A percentile compares a stretch with the other conserved stretches of the same genome.
Conservation (phyloP, 1,139 yeast genomes). For the Wickerhamomyces sp. region DNA sequence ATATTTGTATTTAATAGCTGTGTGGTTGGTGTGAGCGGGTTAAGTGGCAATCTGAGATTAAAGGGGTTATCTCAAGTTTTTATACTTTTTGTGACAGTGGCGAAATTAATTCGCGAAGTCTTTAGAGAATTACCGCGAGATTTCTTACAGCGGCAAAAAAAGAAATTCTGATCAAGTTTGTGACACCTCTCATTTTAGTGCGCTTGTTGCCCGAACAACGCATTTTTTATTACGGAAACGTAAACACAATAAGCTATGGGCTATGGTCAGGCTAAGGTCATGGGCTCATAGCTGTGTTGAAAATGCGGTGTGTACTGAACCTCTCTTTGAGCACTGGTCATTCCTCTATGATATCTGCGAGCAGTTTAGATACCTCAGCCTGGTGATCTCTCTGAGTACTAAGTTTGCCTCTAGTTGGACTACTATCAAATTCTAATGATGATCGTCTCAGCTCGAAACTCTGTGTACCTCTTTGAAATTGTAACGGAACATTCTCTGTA, state of each 20-base stretch:
- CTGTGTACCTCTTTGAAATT: conserved; percentile 15
- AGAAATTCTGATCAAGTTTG: background rate
- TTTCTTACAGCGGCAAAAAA: background rate
- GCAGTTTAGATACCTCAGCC: conserved; percentile 7
- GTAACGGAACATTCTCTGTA: conserved; percentile 5
- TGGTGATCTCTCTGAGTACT: conserved; percentile 2
- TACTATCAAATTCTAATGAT: background rate
- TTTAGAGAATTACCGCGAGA: background rate
- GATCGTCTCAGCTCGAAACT: conserved; percentile 23
- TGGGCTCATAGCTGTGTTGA: background rate
- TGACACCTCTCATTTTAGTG: too few species aligned
- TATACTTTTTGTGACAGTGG: conserved; percentile 4
- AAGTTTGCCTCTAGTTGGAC: background rate
- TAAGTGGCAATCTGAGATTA: conserved; percentile 34
- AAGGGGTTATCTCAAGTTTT: conserved; percentile 5
- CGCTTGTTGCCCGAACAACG: background rate
- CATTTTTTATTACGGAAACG: background rate
- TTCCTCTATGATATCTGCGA: conserved; percentile 17
- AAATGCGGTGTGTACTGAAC: background rate
- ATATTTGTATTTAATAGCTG: conserved; percentile 2
- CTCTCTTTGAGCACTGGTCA: background rate
- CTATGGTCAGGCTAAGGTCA: background rate
- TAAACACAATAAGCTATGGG: background rate
- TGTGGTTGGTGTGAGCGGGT: conserved; percentile 29
- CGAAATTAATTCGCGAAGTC: conserved; percentile 1